Evolutionary conservation across 164 flowering plant genomes (phyloP).

Genomic region (Brasenia schreberi): DNA sequence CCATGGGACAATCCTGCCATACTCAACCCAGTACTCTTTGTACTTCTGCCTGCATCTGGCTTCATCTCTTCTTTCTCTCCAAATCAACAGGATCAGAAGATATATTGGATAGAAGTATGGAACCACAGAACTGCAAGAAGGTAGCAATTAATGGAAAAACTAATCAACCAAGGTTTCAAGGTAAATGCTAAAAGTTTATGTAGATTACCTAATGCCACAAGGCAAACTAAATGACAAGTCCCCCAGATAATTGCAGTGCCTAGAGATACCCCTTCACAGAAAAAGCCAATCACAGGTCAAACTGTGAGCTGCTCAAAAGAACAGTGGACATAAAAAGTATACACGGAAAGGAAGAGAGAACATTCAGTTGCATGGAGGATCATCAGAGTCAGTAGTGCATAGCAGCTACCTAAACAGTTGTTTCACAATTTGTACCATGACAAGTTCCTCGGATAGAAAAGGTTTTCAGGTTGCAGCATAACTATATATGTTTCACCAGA

Average conservation of each 20-base stretch:
- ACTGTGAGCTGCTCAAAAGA: too few relatives aligned
- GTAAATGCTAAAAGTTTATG: not conserved
- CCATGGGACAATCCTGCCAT: constrained; percentile 75
- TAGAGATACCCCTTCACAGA: constrained; percentile 73
- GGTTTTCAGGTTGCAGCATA: too few relatives aligned
- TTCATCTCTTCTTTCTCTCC: constrained; percentile 97
- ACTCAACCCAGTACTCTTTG: constrained; percentile 76
- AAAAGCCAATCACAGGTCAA: not conserved
- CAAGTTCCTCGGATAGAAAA: too few relatives aligned
- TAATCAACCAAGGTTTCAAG: not conserved
- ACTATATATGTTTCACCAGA: too few relatives aligned
- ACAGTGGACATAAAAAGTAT: not conserved
- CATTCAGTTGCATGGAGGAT: too few relatives aligned
- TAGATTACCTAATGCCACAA: constrained; percentile 66
- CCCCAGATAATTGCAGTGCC: constrained; percentile 94
- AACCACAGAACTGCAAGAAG: constrained; percentile 65
- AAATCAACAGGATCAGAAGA: constrained; percentile 78
- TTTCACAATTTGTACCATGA: too few relatives aligned
- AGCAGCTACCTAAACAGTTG: too few relatives aligned
- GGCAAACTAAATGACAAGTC: constrained; percentile 94
- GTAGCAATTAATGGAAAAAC: not conserved
- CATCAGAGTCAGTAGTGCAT: too few relatives aligned
- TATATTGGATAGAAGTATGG: constrained; percentile 90
- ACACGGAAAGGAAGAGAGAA: not conserved
- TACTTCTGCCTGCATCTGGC: constrained; percentile 87